Conservation (phyloP, 768 basidiomycete species). For the Xanthoconium purpureum region DNA sequence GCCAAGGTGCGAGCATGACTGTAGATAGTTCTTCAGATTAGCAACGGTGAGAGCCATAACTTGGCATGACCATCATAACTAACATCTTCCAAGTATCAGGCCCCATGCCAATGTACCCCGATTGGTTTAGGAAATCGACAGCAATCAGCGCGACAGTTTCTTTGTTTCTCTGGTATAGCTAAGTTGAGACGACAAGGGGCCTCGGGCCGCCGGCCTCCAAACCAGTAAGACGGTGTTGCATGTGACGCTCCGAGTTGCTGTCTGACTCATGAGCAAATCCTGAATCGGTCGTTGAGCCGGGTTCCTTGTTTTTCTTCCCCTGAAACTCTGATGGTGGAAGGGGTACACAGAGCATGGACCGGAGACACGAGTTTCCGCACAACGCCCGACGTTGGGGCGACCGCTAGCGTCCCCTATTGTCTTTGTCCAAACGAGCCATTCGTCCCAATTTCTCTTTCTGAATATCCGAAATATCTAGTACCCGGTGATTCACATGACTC, state of each 20-base stretch:
- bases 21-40: neutral
- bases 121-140: neutral
- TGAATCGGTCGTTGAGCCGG: neutral
- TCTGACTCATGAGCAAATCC: neutral
- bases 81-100: neutral
- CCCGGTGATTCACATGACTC: neutral
- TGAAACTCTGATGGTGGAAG: neutral
- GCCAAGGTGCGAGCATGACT: neutral
- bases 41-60: neutral
- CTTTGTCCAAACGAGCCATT: neutral
- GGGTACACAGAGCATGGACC: neutral
- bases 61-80: neutral
- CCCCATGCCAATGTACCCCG: neutral
- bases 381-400: neutral
- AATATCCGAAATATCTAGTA: neutral
- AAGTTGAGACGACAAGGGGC: neutral
- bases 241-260: neutral
- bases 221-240: neutral
- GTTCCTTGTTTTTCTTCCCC: neutral
- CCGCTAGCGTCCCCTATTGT: neutral
- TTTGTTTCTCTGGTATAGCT: neutral
- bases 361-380: neutral
- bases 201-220: neutral
- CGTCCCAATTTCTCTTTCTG: neutral
- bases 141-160: neutral